Percentiles rank a stretch among this genome's conserved stretches.
Conservation (phyloP, 2,329 filamentous ascomycete species). For the Penicillium decumbens region DNA sequence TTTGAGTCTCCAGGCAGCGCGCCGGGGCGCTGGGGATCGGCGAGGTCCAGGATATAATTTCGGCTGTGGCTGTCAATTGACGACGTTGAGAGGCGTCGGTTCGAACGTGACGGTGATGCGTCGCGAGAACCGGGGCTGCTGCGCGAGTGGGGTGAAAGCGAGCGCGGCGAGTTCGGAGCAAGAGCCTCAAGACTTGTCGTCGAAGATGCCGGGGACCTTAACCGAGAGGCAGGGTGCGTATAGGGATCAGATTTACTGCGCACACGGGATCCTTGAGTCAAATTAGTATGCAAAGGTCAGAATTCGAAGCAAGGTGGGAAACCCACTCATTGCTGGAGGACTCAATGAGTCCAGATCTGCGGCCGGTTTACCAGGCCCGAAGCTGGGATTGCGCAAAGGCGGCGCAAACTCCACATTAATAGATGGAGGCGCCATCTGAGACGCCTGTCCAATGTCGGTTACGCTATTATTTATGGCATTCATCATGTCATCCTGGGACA, state of each 20-base stretch:
- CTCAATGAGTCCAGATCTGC: conserved; percentile 72
- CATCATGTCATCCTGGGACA: conserved; percentile 46
- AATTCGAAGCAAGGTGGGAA: background rate
- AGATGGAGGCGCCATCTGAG: conserved; percentile 81
- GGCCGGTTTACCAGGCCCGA: conserved; percentile 63
- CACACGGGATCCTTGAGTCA: conserved; percentile 47
- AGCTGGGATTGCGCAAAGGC: conserved; percentile 60
- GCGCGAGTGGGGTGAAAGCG: conserved; percentile 42
- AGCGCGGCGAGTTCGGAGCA: conserved; percentile 35
- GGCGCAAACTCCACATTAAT: conserved; percentile 94
- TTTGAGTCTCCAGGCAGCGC: conserved; percentile 60
- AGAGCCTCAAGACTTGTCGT: conserved; percentile 30
- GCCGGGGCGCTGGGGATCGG: conserved; percentile 77
- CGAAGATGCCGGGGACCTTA: conserved; percentile 33
- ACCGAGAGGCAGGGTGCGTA: conserved; percentile 43
- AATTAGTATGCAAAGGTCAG: conserved; percentile 16
- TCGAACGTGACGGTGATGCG: conserved; percentile 41
- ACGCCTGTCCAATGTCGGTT: conserved; percentile 61
- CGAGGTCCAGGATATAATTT: conserved; percentile 82
- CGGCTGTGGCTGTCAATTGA: conserved; percentile 56
- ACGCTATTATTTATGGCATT: conserved; percentile 45
- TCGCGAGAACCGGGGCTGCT: conserved; percentile 45
- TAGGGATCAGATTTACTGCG: conserved; percentile 61
- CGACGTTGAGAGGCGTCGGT: conserved; percentile 43
- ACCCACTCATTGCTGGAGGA: conserved; percentile 61